These are phyloP conservation scores for Lentinus tigrinus DNA, from an alignment of 768 basidiomycete species.

Conservation along the genomic window DNA sequence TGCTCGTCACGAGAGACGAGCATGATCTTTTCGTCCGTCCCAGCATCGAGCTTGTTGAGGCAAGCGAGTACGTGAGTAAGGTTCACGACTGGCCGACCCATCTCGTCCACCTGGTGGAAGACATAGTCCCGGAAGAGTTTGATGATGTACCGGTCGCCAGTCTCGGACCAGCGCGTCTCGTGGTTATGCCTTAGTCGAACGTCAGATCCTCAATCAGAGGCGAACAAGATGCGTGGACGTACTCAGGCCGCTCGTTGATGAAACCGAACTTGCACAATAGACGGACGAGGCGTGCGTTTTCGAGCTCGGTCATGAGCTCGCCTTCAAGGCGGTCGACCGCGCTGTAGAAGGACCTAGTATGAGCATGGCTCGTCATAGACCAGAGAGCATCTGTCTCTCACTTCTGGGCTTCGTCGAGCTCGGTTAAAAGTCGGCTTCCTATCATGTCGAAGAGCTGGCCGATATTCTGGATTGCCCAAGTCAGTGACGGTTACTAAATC, in stretches of 20 bases:
- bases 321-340: slow-evolving; percentile 79
- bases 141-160: slow-evolving; percentile 96
- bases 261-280: slow-evolving; percentile 93
- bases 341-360: slow-evolving; percentile 37
- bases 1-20: slow-evolving; percentile 94
- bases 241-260: slow-evolving; percentile 99
- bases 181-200: slow-evolving; percentile 41
- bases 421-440: slow-evolving; percentile 64
- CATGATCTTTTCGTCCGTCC: slow-evolving; percentile 93
- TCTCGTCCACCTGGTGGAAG: slow-evolving; percentile 95
- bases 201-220: not conserved
- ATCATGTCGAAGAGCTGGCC: slow-evolving; percentile 82
- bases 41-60: slow-evolving; percentile 96
- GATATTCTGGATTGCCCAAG: slow-evolving; percentile 54
- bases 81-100: slow-evolving; percentile 86
- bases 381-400: slow-evolving; percentile 34
- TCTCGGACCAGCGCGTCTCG: slow-evolving; percentile 96
- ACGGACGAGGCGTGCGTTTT: slow-evolving; percentile 90
- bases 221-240: slow-evolving; percentile 30
- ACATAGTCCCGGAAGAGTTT: slow-evolving; percentile 98
- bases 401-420: slow-evolving; percentile 84
- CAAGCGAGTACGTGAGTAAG: slow-evolving; percentile 88
- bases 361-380: not conserved
- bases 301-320: slow-evolving; percentile 84
- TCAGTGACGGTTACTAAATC: not conserved